Conservation (phyloP, 2,329 filamentous ascomycete genomes). For the Colletotrichum lupini region DNA sequence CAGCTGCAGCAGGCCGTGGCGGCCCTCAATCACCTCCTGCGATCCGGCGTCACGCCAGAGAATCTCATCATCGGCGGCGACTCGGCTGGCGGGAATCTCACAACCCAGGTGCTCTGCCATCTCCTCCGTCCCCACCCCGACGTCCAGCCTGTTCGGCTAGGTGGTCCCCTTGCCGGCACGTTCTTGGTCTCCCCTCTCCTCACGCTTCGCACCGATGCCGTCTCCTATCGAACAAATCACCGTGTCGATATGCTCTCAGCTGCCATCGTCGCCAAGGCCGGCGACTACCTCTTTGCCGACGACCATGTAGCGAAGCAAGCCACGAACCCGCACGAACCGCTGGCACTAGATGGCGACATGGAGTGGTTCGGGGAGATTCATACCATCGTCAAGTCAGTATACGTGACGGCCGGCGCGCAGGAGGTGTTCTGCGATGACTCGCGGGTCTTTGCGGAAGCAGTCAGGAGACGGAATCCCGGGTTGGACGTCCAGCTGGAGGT, state of each 20-base stretch:
- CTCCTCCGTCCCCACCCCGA: background rate
- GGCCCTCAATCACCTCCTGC: background rate
- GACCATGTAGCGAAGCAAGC: background rate
- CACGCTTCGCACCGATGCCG: background rate
- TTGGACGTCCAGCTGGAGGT: background rate
- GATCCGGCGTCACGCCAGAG: background rate
- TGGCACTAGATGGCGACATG: background rate
- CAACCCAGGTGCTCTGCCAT: background rate
- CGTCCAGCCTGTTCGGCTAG: background rate
- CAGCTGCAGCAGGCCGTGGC: constrained; percentile 46
- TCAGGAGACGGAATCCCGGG: background rate
- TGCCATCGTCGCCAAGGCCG: background rate
- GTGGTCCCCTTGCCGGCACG: background rate
- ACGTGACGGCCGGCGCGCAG: background rate
- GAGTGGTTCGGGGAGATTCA: constrained; percentile 2
- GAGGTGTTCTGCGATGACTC: background rate
- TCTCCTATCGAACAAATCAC: background rate
- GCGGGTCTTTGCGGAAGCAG: background rate
- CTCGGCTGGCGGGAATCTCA: background rate
- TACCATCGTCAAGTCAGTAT: background rate
- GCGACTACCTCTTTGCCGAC: background rate
- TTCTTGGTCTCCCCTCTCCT: constrained; percentile 4
- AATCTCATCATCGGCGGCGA: background rate
- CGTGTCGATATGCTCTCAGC: constrained; percentile 1
- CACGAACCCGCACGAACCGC: background rate